Conservation (phyloP, 805 yeast genomes). For the Saturnispora saitoi region DNA sequence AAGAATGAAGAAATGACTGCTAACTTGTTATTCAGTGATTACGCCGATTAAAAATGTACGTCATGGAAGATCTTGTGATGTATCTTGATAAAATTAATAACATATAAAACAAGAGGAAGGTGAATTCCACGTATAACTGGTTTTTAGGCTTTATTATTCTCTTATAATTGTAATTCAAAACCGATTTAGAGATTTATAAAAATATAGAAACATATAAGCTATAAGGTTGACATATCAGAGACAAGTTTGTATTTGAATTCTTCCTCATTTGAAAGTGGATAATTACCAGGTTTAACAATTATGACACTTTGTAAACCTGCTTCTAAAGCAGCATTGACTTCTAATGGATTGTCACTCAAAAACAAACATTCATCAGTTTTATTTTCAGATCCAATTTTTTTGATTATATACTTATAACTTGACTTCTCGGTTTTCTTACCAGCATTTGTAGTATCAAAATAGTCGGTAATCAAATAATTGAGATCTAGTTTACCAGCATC, state of each 20-base stretch:
- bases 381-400: slow-evolving; percentile 6
- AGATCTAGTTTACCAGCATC: slow-evolving; percentile 27
- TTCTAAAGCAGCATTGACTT: slow-evolving; percentile 63
- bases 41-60: slow-evolving; percentile 24
- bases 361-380: slow-evolving; percentile 41
- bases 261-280: slow-evolving; percentile 35
- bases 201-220: neutral
- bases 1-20: slow-evolving; percentile 97
- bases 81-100: neutral
- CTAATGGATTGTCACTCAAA: slow-evolving; percentile 72
- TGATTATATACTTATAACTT: slow-evolving; percentile 55
- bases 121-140: neutral
- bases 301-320: slow-evolving; percentile 54
- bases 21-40: slow-evolving; percentile 69
- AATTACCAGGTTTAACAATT: slow-evolving; percentile 73
- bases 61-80: neutral
- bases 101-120: neutral
- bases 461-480: slow-evolving; percentile 47
- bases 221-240: neutral
- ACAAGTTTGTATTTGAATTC: slow-evolving; percentile 1
- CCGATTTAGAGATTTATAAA: neutral
- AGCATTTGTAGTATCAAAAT: slow-evolving; percentile 78
- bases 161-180: neutral
- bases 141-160: neutral
- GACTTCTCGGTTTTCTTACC: slow-evolving; percentile 55